Evolutionary conservation across 106 monocot genomes (phyloP), one percentile per base, ranked within the genome.

Genomic region (Dendrobium chrysotoxum): DNA sequence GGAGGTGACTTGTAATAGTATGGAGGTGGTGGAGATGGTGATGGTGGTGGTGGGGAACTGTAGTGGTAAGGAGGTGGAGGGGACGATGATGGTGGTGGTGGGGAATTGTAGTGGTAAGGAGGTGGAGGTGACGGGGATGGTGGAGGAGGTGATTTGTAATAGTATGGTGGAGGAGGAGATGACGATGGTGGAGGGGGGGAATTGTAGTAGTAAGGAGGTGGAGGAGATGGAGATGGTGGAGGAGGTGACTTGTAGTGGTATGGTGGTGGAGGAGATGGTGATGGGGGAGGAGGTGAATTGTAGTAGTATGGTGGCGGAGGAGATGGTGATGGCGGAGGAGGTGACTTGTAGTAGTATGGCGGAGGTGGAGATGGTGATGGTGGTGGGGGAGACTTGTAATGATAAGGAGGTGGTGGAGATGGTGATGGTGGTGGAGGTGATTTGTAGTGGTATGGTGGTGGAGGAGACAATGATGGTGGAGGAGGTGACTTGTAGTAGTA

Each of bases 1-100:
- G 74, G 74, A 4, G 74, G 74, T 0, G 74, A 74, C 0, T 74
- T 74, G 74, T 74, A 74, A 40, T 74, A 20, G 21, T 74, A 74
- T 2, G 74, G 39, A 12, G 74, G 74, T 0, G 74, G 39, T n/a
- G 74, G 74, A 20, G 70, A 70, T 31, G 26, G 1, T 0, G 30
- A 28, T 28, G 70, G 70, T 10, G 70, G 70, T 10, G 70, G 70
- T 7, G 70, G 70, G 9, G 70, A 70, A 7, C 5, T 70, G 30
- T 70, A 70, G 30, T 28, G 15, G 15, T 70, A 70, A 5, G 28
- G 70, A 9, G 70, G 70, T 7, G 70, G 70, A 28, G 70, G 70
- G 2, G 70, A 70, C 3, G 26, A 3, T 31, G 31, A 28, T 9
- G 70, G 70, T 31, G 70, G 70, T 1, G 70, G 70, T 31, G 70